phyloP scores from a whole-genome alignment of 805 yeast species.

The Yamadazyma kitorensis region DNA sequence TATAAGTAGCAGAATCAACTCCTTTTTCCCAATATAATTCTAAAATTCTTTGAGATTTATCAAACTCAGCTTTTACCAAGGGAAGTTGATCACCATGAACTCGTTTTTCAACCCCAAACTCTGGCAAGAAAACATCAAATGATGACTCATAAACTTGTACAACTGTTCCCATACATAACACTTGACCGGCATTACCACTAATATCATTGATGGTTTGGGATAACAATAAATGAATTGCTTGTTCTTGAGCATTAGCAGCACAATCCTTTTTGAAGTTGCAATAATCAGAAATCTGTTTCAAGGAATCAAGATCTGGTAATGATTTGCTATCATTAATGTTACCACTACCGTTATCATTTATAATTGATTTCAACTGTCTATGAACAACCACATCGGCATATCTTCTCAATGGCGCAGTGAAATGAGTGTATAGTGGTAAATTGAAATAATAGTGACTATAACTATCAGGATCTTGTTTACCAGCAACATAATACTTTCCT shows the following conservation, averaged over 20 bases:
- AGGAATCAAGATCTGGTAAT: slow-evolving; percentile 53
- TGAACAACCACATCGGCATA: slow-evolving; percentile 93
- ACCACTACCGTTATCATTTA: slow-evolving; percentile 40
- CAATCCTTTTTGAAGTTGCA: slow-evolving; percentile 96
- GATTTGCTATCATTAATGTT: slow-evolving; percentile 21
- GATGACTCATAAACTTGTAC: slow-evolving; percentile 94
- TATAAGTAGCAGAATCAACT: slow-evolving; percentile 85
- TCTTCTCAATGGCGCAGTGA: slow-evolving; percentile 87
- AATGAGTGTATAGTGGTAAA: slow-evolving; percentile 85
- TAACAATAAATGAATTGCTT: slow-evolving; percentile 81
- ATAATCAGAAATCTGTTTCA: slow-evolving; percentile 83
- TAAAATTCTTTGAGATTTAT: slow-evolving; percentile 59
- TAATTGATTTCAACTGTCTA: slow-evolving; percentile 75
- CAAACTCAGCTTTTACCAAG: slow-evolving; percentile 86
- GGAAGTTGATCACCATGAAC: slow-evolving; percentile 98
- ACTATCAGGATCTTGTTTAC: slow-evolving; percentile 75
- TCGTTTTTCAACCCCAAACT: slow-evolving; percentile 90
- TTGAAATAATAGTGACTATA: slow-evolving; percentile 80
- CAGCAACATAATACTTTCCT: slow-evolving; percentile 87
- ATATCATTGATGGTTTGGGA: slow-evolving; percentile 81
- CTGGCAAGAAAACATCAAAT: slow-evolving; percentile 89
- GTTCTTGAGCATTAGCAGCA: slow-evolving; percentile 90
- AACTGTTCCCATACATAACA: slow-evolving; percentile 81
- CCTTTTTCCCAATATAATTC: slow-evolving; percentile 92
- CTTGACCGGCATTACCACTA: slow-evolving; percentile 71